Evolutionary conservation across 164 flowering plant species (phyloP), one percentile per base, ranked within the genome.

Genomic region (Akebia trifoliata): DNA sequence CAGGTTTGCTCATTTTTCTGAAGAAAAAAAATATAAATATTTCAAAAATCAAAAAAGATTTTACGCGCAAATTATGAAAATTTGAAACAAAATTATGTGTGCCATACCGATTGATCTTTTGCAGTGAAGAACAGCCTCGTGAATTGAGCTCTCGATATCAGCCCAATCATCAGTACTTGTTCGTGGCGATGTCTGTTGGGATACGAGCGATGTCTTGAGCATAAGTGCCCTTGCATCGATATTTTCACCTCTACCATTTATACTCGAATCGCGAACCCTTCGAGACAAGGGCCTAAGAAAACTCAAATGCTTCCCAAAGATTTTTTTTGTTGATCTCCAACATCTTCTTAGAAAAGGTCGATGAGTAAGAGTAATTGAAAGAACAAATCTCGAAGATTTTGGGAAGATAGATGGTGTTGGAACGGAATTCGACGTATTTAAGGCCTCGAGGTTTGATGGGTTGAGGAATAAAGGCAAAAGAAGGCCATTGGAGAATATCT

Each of bases 121-220:
- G 73, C 92, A 85, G 59, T 85, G 81, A 35, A 85, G 86, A 72
- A 85, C 75, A 3, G 92, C 92, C 53, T 82, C 92, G 35, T 65
- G 34, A 18, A 85, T 81, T 11, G 81, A 69, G 68, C 68, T 66
- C 63, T 82, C 87, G n/a, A 36, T 30, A 46, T 77, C 68, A 50
- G 38, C 31, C 65, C 72, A 62, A 59, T 31, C 62, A 54, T 35
- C 71, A 11, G 42, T 45, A 32, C 66, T 71, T 25, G 14, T 36
- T 21, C 31, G 25, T 8, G 74, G 76, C 20, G 81, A 67, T 20
- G 12, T 44, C 31, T 26, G 25, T 21, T 17, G 7, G 15, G 43
- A 55, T 5, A 22, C 53, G 2, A 29, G 18, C 48, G 21, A 34
- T 44, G 61, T 69, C 50, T 34, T 55, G 29, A 59, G 58, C 48